Base-by-base conservation (phyloP, 306 rosid genomes). In the Ormosia emarginata region DNA sequence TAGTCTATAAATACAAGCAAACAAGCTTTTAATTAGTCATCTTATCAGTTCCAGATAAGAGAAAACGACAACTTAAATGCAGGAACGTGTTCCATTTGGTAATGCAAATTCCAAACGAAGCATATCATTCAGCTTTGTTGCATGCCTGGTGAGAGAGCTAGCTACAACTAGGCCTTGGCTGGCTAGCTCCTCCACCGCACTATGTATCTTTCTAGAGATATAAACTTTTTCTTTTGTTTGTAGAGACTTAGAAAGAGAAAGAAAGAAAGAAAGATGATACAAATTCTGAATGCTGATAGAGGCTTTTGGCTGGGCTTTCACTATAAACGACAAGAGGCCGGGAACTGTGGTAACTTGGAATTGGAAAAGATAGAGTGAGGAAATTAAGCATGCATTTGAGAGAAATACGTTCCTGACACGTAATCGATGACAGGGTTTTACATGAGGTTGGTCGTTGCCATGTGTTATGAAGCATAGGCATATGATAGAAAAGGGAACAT, bases 331-430 rank as follows among this genome's bases (percentile, higher is more conserved):
- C 82, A 59, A 0, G 79, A 77, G 24, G 17, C 49, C 24, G 3
- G 36, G 58, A 70, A 63, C 41, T 59, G 39, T 33, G 59, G 30
- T 52, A 68, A 74, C 55, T 47, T 29, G 41, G 62, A 78, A 70
- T 47, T 29, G 41, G 62, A 78, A 70, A 75, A 43, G 53, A 75
- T 43, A 56, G 69, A 56, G 64, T 12, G 69, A 63, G 82, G 58
- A 80, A 72, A 81, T 50, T 59, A 86, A 66, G 82, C 92, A 88
- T 89, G 91, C 91, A 84, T 47, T 17, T 55, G 15, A 49, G 58
- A 77, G 79, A 67, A 36, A 79, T 83, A 75, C 85, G 76, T 89
- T 47, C 34, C 64, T 53, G 83, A 79, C 97, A 89, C 89, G 93
- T 93, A 86, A 87, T 34, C 79, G 49, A 1, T 77, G n/a, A 1